These are phyloP conservation scores for Puccinia horiana DNA, from an alignment of 1,284 basidiomycete genomes.

Conservation along the genomic window DNA sequence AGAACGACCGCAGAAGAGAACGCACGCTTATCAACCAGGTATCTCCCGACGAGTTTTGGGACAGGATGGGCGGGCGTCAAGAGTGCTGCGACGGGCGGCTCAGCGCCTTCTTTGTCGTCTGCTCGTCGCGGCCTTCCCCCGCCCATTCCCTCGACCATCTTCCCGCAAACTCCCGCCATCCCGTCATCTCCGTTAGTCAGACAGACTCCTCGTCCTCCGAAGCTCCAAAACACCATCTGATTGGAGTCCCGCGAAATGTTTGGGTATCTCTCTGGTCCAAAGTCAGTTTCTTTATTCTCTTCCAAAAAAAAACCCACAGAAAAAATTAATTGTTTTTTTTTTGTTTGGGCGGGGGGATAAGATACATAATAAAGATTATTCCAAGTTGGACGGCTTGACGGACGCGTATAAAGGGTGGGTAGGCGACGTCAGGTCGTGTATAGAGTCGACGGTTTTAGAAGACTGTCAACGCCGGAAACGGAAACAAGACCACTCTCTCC, in stretches of 20 bases:
- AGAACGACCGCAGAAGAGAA: slow-evolving; percentile 51
- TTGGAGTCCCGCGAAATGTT: slow-evolving; percentile 34
- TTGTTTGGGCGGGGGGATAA: background rate
- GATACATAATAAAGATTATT: slow-evolving; percentile 46
- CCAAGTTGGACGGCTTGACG: background rate
- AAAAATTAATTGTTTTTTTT: background rate
- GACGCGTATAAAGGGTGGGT: slow-evolving; percentile 18
- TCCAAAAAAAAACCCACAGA: background rate
- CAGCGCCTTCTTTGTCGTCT: slow-evolving; percentile 80
- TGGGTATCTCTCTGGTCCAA: slow-evolving; percentile 44
- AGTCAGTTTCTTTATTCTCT: background rate
- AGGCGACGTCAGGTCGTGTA: slow-evolving; percentile 11
- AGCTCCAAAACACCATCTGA: background rate
- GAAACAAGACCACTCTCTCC: too few relatives aligned
- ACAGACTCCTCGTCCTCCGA: background rate
- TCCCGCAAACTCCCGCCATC: background rate
- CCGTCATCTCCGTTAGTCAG: background rate
- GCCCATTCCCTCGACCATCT: background rate
- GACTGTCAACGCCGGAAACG: background rate
- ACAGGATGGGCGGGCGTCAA: slow-evolving; percentile 88
- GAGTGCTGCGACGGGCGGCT: slow-evolving; percentile 82
- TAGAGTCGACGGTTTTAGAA: slow-evolving; percentile 1
- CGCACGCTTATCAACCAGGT: slow-evolving; percentile 51
- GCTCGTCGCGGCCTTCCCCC: background rate
- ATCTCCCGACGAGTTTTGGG: slow-evolving; percentile 77